phyloP scores from a whole-genome alignment of 2,329 filamentous ascomycete species.

The Fusarium anthophilum region DNA sequence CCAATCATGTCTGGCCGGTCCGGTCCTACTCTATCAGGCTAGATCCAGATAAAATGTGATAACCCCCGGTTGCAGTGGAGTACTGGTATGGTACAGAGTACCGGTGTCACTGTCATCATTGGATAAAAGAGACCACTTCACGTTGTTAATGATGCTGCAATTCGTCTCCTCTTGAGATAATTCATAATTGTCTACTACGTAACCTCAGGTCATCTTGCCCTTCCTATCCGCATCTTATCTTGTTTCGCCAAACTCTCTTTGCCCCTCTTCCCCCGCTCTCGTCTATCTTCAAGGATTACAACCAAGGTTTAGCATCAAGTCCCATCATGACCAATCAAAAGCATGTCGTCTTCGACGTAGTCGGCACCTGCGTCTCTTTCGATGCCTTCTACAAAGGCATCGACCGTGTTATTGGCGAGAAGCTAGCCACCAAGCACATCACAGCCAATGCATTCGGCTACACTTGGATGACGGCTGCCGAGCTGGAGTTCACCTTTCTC shows the following conservation, averaged over 20 bases:
- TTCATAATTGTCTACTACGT: not conserved
- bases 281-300: not conserved
- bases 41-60: not conserved
- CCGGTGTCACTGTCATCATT: not conserved
- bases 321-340: slow-evolving; percentile 1
- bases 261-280: not conserved
- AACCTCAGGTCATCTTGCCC: not conserved
- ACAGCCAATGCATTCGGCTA: slow-evolving; percentile 5
- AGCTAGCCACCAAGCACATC: not conserved
- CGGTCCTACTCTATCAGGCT: not conserved
- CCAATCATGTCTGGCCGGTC: not conserved
- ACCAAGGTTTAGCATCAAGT: not conserved
- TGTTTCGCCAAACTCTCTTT: not conserved
- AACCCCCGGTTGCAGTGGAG: not conserved
- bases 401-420: not conserved
- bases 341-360: not conserved
- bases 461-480: slow-evolving; percentile 4
- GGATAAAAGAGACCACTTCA: not conserved
- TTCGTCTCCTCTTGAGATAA: not conserved
- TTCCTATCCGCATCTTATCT: not conserved
- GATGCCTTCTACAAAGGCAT: not conserved
- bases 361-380: not conserved
- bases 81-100: not conserved
- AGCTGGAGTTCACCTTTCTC: slow-evolving; percentile 4
- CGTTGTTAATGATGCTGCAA: not conserved